Conservation (phyloP, 164 flowering plant species). For the Buxus sempervirens region DNA sequence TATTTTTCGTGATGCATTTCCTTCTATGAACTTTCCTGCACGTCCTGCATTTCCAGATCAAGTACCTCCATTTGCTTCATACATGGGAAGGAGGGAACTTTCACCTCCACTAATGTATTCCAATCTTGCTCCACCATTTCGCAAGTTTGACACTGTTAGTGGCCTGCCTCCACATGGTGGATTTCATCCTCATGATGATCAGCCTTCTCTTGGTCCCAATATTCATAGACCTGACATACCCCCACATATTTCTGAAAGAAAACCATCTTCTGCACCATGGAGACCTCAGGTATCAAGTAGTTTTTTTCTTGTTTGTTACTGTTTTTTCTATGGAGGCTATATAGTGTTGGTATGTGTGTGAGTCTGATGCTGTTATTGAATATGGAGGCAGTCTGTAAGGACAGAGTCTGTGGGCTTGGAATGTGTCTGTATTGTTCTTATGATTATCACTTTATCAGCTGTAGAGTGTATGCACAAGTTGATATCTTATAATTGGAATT, state of each 20-base stretch:
- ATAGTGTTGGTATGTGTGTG: background rate
- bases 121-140: constrained; percentile 50
- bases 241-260: constrained; percentile 60
- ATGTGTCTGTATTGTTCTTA: background rate
- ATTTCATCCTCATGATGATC: constrained; percentile 58
- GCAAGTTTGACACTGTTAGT: constrained; percentile 51
- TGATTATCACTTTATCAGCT: too few relatives aligned
- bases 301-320: background rate
- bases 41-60: constrained; percentile 59
- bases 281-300: constrained; percentile 56
- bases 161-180: constrained; percentile 54
- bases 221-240: constrained; percentile 57
- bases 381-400: background rate
- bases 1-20: constrained; percentile 68
- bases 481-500: background rate
- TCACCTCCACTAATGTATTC: constrained; percentile 69
- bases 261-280: constrained; percentile 57
- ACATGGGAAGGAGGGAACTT: constrained; percentile 62
- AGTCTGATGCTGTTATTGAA: background rate
- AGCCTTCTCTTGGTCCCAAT: constrained; percentile 52
- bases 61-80: constrained; percentile 51
- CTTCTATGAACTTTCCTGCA: constrained; percentile 42
- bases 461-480: too few relatives aligned
- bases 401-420: background rate
- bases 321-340: background rate